A percentile compares a stretch with the other conserved stretches of the same genome.
phyloP scores from a whole-genome alignment of 2,329 filamentous ascomycete species.

The Aspergillus ochraceoroseus region DNA sequence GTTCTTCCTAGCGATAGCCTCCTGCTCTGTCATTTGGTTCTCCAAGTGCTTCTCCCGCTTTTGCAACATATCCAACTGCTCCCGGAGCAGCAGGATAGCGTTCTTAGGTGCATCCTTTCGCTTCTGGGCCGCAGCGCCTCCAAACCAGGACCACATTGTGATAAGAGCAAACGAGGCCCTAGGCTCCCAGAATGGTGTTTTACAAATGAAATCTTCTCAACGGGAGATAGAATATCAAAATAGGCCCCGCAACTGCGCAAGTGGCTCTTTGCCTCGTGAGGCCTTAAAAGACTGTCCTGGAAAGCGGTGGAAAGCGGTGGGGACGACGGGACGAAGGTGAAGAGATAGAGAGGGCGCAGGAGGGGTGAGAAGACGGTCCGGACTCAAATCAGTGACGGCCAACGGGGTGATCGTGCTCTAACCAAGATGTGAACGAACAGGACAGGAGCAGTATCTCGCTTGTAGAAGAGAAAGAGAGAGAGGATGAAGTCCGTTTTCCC shows the following conservation, averaged over 20 bases:
- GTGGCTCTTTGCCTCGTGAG: no score
- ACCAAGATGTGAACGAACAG: no score
- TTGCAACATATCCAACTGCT: slow-evolving; percentile 94
- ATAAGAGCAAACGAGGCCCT: slow-evolving; percentile 5
- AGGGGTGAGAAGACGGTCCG: background rate
- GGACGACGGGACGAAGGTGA: slow-evolving; percentile 9
- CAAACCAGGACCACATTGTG: slow-evolving; percentile 82
- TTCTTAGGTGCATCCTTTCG: slow-evolving; percentile 94
- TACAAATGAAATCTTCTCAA: background rate
- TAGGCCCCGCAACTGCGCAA: no score
- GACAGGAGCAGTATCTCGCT: no score
- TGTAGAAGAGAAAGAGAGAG: background rate
- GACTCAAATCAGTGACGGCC: background rate
- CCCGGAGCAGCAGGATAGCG: slow-evolving; percentile 80
- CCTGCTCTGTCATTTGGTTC: slow-evolving; percentile 89
- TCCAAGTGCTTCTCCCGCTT: slow-evolving; percentile 91
- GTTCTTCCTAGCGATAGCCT: slow-evolving; percentile 80
- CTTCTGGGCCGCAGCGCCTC: slow-evolving; percentile 74
- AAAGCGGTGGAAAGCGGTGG: slow-evolving; percentile 13
- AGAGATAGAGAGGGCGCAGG: slow-evolving; percentile 4
- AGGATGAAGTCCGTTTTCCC: slow-evolving; percentile 22
- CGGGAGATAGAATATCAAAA: no score
- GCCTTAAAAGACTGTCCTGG: background rate
- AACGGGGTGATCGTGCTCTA: no score
- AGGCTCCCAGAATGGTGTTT: background rate